These are phyloP conservation scores for Pseudotsuga menziesii DNA, from an alignment of 75 land plant species.

Conservation along the genomic window DNA sequence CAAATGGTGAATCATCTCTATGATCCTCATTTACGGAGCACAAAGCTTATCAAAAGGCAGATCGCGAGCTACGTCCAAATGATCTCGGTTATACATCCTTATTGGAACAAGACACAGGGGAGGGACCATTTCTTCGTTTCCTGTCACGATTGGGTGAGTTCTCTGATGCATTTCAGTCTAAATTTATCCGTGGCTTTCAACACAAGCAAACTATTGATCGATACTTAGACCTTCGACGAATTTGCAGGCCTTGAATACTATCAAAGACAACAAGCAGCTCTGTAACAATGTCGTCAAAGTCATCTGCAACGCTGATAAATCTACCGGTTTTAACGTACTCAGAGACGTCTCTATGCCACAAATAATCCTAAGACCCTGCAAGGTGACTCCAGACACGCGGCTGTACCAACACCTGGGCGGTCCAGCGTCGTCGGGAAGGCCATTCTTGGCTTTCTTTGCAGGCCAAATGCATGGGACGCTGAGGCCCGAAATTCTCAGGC, in stretches of 20 bases:
- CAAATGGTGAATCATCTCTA: slow-evolving; percentile 49
- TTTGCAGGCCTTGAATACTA: slow-evolving; percentile 27
- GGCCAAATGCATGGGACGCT: slow-evolving; percentile 71
- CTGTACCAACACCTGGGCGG: slow-evolving; percentile 34
- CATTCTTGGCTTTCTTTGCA: slow-evolving; percentile 70
- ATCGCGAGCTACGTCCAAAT: slow-evolving; percentile 29
- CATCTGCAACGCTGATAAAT: slow-evolving; percentile 68
- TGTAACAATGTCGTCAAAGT: slow-evolving; percentile 43
- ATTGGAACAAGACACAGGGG: slow-evolving; percentile 44
- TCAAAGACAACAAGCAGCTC: slow-evolving; percentile 23
- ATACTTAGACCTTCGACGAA: too few species aligned
- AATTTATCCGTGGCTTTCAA: background rate
- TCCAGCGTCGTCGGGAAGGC: slow-evolving; percentile 30
- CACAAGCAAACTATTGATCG: background rate
- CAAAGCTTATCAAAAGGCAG: slow-evolving; percentile 23
- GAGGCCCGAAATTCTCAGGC: slow-evolving; percentile 39
- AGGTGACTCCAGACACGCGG: background rate
- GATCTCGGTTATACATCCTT: slow-evolving; percentile 24
- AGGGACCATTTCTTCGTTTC: slow-evolving; percentile 52
- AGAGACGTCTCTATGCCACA: slow-evolving; percentile 65
- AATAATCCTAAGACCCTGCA: slow-evolving; percentile 29
- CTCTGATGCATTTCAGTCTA: background rate
- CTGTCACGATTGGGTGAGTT: slow-evolving; percentile 52
- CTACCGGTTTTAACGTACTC: slow-evolving; percentile 28
- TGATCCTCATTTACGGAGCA: slow-evolving; percentile 18